phyloP scores from a whole-genome alignment of 139 green algal species.

The Picochlorum sp. region DNA sequence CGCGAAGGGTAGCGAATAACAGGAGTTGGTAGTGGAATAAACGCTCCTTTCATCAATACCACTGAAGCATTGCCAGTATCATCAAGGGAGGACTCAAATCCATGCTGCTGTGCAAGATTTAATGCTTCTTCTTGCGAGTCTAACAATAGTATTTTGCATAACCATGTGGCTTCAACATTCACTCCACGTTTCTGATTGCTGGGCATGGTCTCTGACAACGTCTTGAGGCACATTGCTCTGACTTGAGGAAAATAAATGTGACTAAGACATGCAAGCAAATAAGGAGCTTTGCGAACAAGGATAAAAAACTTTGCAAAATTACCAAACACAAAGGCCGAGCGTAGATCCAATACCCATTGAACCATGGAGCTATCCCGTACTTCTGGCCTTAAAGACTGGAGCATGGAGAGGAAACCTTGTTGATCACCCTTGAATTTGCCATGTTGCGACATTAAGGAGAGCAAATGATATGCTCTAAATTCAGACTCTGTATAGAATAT shows the following conservation, averaged over 20 bases:
- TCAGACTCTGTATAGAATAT: conserved; percentile 39
- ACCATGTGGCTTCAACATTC: conserved; percentile 12
- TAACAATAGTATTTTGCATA: conserved; percentile 13
- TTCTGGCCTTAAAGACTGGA: conserved; percentile 21
- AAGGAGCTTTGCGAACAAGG: conserved; percentile 31
- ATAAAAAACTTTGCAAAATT: conserved; percentile 53
- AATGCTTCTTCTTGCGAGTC: conserved; percentile 8
- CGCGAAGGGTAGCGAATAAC: conserved; percentile 2
- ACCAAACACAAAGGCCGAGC: conserved; percentile 1
- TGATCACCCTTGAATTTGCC: conserved; percentile 45
- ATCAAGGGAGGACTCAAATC: background rate
- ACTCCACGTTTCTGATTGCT: background rate
- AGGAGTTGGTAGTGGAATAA: conserved; percentile 3
- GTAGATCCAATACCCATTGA: conserved; percentile 19
- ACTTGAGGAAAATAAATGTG: conserved; percentile 46
- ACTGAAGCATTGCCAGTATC: conserved; percentile 1
- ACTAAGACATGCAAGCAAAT: conserved; percentile 52
- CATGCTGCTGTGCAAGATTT: conserved; percentile 2
- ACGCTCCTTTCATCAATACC: conserved; percentile 4
- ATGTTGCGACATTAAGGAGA: conserved; percentile 50
- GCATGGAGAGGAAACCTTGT: conserved; percentile 20
- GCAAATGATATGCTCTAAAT: conserved; percentile 62
- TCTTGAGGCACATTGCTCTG: conserved; percentile 1
- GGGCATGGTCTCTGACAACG: conserved; percentile 12
- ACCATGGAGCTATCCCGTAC: conserved; percentile 15